Base-by-base conservation (phyloP, 2,329 filamentous ascomycete genomes). In the Lasiodiplodia gonubiensis region DNA sequence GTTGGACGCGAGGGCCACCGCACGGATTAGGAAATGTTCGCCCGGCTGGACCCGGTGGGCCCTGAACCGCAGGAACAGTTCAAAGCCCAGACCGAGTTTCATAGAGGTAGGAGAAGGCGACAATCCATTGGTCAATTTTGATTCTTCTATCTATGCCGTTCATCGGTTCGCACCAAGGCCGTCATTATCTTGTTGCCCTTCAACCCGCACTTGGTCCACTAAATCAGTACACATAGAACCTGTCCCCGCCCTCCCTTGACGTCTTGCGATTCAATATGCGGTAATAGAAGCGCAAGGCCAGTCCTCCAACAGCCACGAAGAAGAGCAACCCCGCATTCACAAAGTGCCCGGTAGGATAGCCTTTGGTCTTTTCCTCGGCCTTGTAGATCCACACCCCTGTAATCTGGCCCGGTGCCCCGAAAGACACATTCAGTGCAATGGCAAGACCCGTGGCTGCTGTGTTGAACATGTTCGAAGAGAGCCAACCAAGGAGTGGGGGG, bases 351-450 rank as follows among this genome's bases (percentile, higher is more conserved):
- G 89, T 92, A 0, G 89, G 89, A 74, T 90, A 92, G 0, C 90
- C 90, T 11, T 71, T 78, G 25, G 79, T 75, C 21, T 83, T 85
- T 76, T 92, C 88, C 12, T 85, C 79, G 0, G 86, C 82, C 73
- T 89, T 90, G 78, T 92, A 92, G 69, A 91, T 92, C 89, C 89
- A 92, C 0, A 91, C 88, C 0, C 89, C 90, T 0, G 88, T 85
- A 49, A 92, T 92, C 76, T 92, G 90, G 0, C 90, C 90, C 0
- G 89, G 83, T 0, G 89, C 89, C 0, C 89, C 89, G 59, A 90
- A 83, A 2, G 86, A 88, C 18, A 92, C 86, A 70, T 92, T 92
- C 69, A 92, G 78, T 0, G 89, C 90, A 66, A 92, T 90, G 2
- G 89, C 90, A 12, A 92, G 82, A 0, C 90, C 90, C 0, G 87